These are phyloP conservation scores for Wickerhamomyces bovis DNA, from an alignment of 805 yeast genomes.

Conservation along the genomic window DNA sequence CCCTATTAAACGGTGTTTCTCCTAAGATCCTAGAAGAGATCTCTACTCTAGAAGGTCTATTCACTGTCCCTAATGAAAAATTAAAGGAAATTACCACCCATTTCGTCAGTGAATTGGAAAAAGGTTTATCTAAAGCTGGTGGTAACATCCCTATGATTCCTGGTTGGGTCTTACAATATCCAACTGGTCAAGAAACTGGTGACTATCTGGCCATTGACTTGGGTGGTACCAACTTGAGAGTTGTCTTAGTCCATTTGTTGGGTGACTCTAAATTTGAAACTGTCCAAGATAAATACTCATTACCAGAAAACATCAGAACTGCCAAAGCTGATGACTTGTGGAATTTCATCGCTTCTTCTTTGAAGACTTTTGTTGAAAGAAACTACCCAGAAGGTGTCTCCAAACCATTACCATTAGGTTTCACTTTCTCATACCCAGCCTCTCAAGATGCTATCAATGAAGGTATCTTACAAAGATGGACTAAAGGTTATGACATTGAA, in stretches of 20 bases:
- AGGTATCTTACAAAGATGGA: conserved; percentile 93
- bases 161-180: conserved; percentile 92
- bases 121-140: conserved; percentile 70
- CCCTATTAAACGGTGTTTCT: conserved; percentile 46
- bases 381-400: conserved; percentile 64
- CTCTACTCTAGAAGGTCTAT: conserved; percentile 48
- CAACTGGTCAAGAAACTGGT: conserved; percentile 89
- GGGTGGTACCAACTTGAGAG: conserved; percentile 96
- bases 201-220: conserved; percentile 88
- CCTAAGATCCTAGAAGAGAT: conserved; percentile 50
- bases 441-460: conserved; percentile 75
- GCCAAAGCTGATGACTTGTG: conserved; percentile 73
- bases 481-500: conserved; percentile 92
- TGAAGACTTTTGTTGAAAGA: conserved; percentile 62
- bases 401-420: conserved; percentile 71
- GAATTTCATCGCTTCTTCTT: conserved; percentile 79
- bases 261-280: conserved; percentile 85
- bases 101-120: conserved; percentile 72
- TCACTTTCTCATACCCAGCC: conserved; percentile 92
- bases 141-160: conserved; percentile 96
- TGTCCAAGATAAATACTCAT: conserved; percentile 76
- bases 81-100: conserved; percentile 65
- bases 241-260: conserved; percentile 75
- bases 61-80: conserved; percentile 55
- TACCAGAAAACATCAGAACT: conserved; percentile 75